Percentiles rank a stretch among this genome's conserved stretches.
These are phyloP conservation scores for Solanum hybrid DNA, from an alignment of 305 asterid species.

Conservation along the genomic window DNA sequence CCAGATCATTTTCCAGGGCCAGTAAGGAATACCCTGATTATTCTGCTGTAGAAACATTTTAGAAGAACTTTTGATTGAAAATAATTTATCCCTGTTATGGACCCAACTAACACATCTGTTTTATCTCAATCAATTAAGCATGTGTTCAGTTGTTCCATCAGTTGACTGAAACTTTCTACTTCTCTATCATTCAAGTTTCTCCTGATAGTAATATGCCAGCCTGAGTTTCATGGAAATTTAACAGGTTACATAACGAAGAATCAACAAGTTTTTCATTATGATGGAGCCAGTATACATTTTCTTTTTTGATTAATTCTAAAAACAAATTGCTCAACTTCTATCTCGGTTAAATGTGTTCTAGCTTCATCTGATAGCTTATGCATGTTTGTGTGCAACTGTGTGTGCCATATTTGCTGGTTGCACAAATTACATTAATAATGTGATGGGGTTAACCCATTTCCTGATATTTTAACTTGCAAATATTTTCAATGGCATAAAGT, in stretches of 20 bases:
- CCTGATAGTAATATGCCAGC: background rate
- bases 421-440: background rate
- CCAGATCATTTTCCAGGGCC: background rate
- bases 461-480: background rate
- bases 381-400: background rate
- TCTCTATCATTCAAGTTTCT: background rate
- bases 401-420: background rate
- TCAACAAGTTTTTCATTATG: background rate
- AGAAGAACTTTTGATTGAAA: background rate
- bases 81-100: background rate
- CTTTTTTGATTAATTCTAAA: background rate
- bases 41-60: background rate
- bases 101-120: background rate
- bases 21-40: background rate
- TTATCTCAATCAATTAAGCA: background rate
- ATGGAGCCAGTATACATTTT: background rate
- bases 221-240: background rate
- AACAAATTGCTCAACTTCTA: background rate
- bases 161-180: background rate
- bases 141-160: background rate
- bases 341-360: background rate
- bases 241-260: background rate
- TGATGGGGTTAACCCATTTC: background rate
- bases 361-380: background rate
- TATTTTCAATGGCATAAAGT: background rate